These are phyloP conservation scores for Colletotrichum paranaense DNA, from an alignment of 2,329 filamentous ascomycete species.

Conservation along the genomic window DNA sequence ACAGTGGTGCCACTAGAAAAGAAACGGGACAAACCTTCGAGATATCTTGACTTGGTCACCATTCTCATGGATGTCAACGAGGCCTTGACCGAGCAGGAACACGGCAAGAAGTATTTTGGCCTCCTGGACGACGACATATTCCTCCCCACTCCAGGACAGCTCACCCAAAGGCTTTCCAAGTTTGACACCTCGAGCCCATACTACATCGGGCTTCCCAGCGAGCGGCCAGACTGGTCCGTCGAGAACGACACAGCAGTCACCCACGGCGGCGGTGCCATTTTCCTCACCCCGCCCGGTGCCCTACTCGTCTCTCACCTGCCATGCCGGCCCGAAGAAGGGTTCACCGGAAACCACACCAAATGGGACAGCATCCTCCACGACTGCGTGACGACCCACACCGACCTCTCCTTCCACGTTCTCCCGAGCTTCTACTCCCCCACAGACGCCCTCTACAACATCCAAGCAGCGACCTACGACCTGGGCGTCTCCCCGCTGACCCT, in stretches of 20 bases:
- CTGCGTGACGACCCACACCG: slow-evolving; percentile 50
- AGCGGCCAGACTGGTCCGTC: slow-evolving; percentile 54
- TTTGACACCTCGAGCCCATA: slow-evolving; percentile 45
- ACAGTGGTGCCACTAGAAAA: slow-evolving; percentile 47
- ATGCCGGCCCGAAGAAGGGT: slow-evolving; percentile 42
- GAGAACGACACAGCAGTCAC: slow-evolving; percentile 51
- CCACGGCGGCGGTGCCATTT: slow-evolving; percentile 57
- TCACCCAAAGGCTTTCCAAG: slow-evolving; percentile 50
- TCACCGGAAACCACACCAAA: slow-evolving; percentile 40
- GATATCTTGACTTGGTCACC: slow-evolving; percentile 52
- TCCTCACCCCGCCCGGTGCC: slow-evolving; percentile 52
- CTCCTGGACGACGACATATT: slow-evolving; percentile 60
- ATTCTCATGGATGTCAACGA: slow-evolving; percentile 47
- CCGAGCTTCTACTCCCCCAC: slow-evolving; percentile 55
- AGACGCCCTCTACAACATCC: slow-evolving; percentile 44
- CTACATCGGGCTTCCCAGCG: slow-evolving; percentile 57
- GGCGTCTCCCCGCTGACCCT: slow-evolving; percentile 54
- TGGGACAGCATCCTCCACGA: slow-evolving; percentile 57
- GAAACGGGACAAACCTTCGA: slow-evolving; percentile 44
- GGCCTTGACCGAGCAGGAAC: slow-evolving; percentile 47
- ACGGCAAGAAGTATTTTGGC: slow-evolving; percentile 54
- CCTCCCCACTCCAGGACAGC: slow-evolving; percentile 53
- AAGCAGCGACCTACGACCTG: slow-evolving; percentile 49
- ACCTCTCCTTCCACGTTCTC: slow-evolving; percentile 52
- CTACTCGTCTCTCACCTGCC: slow-evolving; percentile 47